phyloP scores from a whole-genome alignment of 345 rosid species.

The Ceriops zippeliana region DNA sequence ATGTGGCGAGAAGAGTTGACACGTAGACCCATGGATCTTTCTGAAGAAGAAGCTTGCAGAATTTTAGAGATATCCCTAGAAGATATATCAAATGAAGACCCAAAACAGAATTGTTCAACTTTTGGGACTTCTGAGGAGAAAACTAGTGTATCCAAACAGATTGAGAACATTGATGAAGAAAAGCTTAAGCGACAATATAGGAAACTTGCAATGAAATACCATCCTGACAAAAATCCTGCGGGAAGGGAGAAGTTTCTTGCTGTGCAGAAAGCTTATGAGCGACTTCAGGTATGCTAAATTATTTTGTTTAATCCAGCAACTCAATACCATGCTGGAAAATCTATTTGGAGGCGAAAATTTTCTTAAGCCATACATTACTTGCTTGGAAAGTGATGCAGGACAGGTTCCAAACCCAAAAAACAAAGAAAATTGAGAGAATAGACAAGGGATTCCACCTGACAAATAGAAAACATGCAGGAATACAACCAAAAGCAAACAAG shows the following conservation, averaged over 20 bases:
- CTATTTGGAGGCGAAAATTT: neutral
- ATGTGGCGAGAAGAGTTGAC: constrained; percentile 99
- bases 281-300: constrained; percentile 67
- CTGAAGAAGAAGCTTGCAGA: constrained; percentile 97
- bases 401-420: too few relatives aligned
- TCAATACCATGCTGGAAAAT: neutral
- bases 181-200: constrained; percentile 98
- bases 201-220: constrained; percentile 98
- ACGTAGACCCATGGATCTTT: constrained; percentile 95
- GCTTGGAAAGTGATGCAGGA: too few relatives aligned
- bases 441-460: too few relatives aligned
- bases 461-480: too few relatives aligned
- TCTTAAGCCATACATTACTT: too few relatives aligned
- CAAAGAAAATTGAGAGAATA: too few relatives aligned
- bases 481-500: too few relatives aligned
- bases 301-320: neutral
- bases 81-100: constrained; percentile 61
- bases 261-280: constrained; percentile 97
- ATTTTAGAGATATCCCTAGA: constrained; percentile 84
- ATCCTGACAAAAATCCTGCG: constrained; percentile 99
- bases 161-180: constrained; percentile 98
- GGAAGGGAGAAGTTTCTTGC: constrained; percentile 98
- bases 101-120: constrained; percentile 29
- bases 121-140: constrained; percentile 48
- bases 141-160: constrained; percentile 68